Evolutionary conservation across 2,329 filamentous ascomycete species (phyloP).

Genomic region (Talaromyces funiculosus): DNA sequence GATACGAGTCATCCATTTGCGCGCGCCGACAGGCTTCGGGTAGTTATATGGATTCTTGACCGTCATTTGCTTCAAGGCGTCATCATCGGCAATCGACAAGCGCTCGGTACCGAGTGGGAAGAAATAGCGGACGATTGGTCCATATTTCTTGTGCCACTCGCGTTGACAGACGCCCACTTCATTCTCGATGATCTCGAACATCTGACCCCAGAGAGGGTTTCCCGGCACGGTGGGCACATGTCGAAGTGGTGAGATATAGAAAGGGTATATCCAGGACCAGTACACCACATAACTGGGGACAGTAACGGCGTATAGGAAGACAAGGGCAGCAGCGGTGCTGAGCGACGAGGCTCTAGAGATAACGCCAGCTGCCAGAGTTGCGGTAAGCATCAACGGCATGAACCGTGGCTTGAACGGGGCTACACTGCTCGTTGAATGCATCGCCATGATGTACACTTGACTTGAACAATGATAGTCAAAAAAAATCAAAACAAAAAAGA

Average conservation of each 20-base stretch:
- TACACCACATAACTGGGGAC: constrained; percentile 19
- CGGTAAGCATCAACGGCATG: constrained; percentile 15
- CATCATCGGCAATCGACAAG: constrained; percentile 41
- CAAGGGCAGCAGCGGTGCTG: constrained; percentile 12
- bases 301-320: constrained; percentile 15
- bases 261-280: constrained; percentile 33
- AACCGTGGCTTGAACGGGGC: constrained; percentile 15
- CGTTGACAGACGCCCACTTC: constrained; percentile 42
- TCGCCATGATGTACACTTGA: constrained; percentile 9
- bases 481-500: neutral
- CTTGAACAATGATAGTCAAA: neutral
- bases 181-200: constrained; percentile 37
- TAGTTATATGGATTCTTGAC: constrained; percentile 40
- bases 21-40: constrained; percentile 33
- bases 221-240: constrained; percentile 40
- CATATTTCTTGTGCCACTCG: constrained; percentile 38
- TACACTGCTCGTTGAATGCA: neutral
- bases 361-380: constrained; percentile 14
- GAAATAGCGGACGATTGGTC: constrained; percentile 43
- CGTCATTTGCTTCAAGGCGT: constrained; percentile 42
- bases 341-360: constrained; percentile 13
- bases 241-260: constrained; percentile 39
- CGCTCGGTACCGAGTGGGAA: constrained; percentile 44
- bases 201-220: constrained; percentile 41
- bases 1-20: constrained; percentile 41